Evolutionary conservation across 495 filamentous ascomycete genomes (phyloP), one percentile per base, ranked within the genome.

Genomic region (Penicillium goetzii): DNA sequence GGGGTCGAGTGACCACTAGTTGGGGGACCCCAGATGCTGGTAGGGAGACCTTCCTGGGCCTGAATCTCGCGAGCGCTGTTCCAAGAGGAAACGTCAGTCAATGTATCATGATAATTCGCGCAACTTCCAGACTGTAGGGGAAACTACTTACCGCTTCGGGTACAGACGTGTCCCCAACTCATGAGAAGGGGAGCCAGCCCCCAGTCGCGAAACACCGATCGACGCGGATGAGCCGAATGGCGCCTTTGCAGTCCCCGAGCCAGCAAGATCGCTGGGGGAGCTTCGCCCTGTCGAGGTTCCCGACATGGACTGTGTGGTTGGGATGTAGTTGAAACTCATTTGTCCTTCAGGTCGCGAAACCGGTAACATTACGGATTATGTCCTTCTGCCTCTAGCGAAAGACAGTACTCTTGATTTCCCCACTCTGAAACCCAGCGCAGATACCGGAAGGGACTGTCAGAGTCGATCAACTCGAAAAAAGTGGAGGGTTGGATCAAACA

Each of bases 171-270:
- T 75, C 75, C 89, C 88, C 72, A 87, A 83, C 62, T 98, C 96
- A 79, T 97, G 93, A 75, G 94, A 97, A 68, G 95, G 95, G 84
- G 95, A 99, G 77, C 93, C 95, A 84, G 92, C 88, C 82, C 93
- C 93, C 66, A 93, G 86, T 77, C 96, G 88, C 70, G 89, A 82
- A 73, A 80, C 87, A 67, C 88, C 88, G 61, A 91, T 85, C 74
- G 91, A 89, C 68, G 86, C 88, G 64, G 85, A 81, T 68, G 88
- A 79, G 41, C 89, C 88, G 68, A 96, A 92, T 15, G 92, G 89
- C 57, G 91, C 89, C 74, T 92, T 86, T 54, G 89, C 75, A 49
- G 87, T 78, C 72, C 81, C 83, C 71, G 86, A 83, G 56, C 90
- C 84, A 34, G 89, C 85, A 62, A 89, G 81, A 62, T 99, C 95